Evolutionary conservation across 768 basidiomycete genomes (phyloP).

Genomic region (Russula dissimulans): DNA sequence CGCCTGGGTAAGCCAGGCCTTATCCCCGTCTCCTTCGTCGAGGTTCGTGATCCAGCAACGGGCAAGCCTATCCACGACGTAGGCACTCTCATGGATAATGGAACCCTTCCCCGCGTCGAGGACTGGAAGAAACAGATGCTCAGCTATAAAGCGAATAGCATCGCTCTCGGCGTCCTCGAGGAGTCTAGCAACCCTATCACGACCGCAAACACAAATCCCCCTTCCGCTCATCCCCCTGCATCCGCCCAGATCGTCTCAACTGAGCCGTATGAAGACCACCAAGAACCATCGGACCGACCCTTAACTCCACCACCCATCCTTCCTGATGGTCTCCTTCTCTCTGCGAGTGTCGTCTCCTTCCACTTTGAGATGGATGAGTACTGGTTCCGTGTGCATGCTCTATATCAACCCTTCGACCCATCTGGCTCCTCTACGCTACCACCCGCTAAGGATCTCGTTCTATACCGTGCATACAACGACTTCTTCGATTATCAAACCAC

Average conservation of each 20-base stretch:
- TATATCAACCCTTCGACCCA: constrained; percentile 74
- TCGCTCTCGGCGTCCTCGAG: constrained; percentile 89
- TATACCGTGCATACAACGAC: constrained; percentile 95
- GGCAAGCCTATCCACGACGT: constrained; percentile 71
- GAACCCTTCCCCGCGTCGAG: constrained; percentile 91
- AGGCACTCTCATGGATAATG: constrained; percentile 69
- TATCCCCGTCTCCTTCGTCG: constrained; percentile 95
- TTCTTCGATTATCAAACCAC: constrained; percentile 96
- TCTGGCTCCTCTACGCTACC: constrained; percentile 49
- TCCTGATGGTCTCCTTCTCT: constrained; percentile 75
- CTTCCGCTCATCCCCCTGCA: constrained; percentile 12
- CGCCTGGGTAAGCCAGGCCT: constrained; percentile 90
- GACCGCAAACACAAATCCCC: background rate
- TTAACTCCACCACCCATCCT: constrained; percentile 43
- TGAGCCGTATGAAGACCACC: constrained; percentile 21
- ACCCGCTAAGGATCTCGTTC: constrained; percentile 65
- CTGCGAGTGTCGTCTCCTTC: constrained; percentile 90
- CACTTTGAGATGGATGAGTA: constrained; percentile 94
- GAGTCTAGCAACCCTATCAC: constrained; percentile 22
- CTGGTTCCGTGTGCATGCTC: constrained; percentile 92
- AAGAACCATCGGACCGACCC: constrained; percentile 28
- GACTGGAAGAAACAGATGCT: constrained; percentile 97
- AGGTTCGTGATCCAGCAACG: constrained; percentile 88
- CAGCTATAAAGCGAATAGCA: constrained; percentile 92
- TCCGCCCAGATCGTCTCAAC: constrained; percentile 20